phyloP scores from a whole-genome alignment of 495 filamentous ascomycete genomes.

The Penicillium pulvis region DNA sequence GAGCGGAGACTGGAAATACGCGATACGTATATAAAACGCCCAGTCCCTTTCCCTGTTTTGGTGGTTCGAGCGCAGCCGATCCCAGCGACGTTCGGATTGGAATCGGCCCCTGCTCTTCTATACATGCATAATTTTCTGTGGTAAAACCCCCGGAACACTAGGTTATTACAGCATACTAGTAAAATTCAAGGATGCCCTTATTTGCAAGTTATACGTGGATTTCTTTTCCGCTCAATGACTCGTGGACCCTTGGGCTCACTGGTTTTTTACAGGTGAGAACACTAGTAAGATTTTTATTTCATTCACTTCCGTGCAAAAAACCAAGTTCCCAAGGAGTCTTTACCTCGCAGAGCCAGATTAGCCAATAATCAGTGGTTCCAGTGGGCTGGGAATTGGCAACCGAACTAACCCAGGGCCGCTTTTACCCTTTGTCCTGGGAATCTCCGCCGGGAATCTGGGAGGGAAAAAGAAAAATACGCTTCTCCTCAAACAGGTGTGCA shows the following conservation, averaged over 20 bases:
- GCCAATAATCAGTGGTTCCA: slow-evolving; percentile 26
- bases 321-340: neutral
- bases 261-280: neutral
- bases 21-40: slow-evolving; percentile 12
- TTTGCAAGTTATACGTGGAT: neutral
- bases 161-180: neutral
- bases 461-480: slow-evolving; percentile 4
- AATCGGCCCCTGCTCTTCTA: neutral
- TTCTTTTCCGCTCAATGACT: neutral
- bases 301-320: neutral
- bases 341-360: slow-evolving; percentile 8
- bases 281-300: neutral
- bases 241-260: neutral
- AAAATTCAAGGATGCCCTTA: neutral
- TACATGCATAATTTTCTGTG: neutral
- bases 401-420: slow-evolving; percentile 22
- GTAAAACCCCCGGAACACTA: neutral
- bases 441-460: slow-evolving; percentile 1
- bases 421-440: slow-evolving; percentile 21
- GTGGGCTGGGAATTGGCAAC: slow-evolving; percentile 25
- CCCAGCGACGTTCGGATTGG: slow-evolving; percentile 2
- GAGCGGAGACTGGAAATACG: slow-evolving; percentile 22
- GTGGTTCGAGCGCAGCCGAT: slow-evolving; percentile 14
- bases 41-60: slow-evolving; percentile 15
- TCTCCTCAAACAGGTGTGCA: slow-evolving; percentile 13